Percentiles rank a stretch among this genome's conserved stretches.
Conservation (phyloP, 495 filamentous ascomycete genomes). For the Podospora pseudoanserina region DNA sequence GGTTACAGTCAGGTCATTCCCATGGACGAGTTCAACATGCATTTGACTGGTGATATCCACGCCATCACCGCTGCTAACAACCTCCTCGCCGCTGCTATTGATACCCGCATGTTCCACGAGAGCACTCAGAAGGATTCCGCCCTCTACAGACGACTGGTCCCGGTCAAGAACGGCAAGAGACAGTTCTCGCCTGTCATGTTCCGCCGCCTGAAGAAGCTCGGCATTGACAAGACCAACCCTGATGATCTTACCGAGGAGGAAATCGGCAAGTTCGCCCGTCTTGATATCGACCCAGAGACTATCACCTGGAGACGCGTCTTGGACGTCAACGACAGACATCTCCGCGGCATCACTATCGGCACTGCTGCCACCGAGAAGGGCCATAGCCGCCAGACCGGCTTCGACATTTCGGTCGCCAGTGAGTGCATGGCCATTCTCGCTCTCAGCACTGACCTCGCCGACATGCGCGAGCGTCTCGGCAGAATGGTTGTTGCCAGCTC, state of each 20-base stretch:
- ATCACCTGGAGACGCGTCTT: slow-evolving; percentile 96
- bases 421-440: slow-evolving; percentile 99
- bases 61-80: slow-evolving; percentile 97
- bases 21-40: slow-evolving; percentile 99
- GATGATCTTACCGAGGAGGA: slow-evolving; percentile 87
- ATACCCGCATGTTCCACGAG: slow-evolving; percentile 98
- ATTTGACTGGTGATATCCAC: slow-evolving; percentile 96
- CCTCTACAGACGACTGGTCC: slow-evolving; percentile 85
- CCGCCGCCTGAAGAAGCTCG: slow-evolving; percentile 86
- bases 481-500: slow-evolving; percentile 96
- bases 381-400: slow-evolving; percentile 76
- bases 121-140: slow-evolving; percentile 86
- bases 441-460: slow-evolving; percentile 77
- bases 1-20: slow-evolving; percentile 98
- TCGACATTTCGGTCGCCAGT: slow-evolving; percentile 95
- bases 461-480: slow-evolving; percentile 92
- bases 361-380: slow-evolving; percentile 88
- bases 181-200: slow-evolving; percentile 87
- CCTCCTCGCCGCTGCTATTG: slow-evolving; percentile 94
- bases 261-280: slow-evolving; percentile 76
- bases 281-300: slow-evolving; percentile 94
- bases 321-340: slow-evolving; percentile 94
- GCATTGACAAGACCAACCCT: slow-evolving; percentile 91
- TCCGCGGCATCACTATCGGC: slow-evolving; percentile 83
- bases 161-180: slow-evolving; percentile 82